Conservation (phyloP, 495 filamentous ascomycete genomes). For the Aspergillus campestris region DNA sequence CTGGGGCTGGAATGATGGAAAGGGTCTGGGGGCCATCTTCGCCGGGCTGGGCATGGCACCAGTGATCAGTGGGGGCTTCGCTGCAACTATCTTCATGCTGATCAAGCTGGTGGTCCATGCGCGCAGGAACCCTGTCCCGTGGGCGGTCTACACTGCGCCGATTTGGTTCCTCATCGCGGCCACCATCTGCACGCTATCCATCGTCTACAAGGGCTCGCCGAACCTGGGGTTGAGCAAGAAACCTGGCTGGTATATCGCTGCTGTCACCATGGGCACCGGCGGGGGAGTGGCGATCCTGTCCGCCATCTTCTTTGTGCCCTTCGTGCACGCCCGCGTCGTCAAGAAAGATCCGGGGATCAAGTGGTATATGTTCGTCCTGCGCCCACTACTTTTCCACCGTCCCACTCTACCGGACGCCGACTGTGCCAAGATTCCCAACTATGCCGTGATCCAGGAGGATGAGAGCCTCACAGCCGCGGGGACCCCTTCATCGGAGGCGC, state of each 20-base stretch:
- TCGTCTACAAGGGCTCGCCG: constrained; percentile 58
- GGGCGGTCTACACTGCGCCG: constrained; percentile 49
- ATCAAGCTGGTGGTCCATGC: constrained; percentile 52
- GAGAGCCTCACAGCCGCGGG: constrained; percentile 10
- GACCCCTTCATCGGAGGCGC: constrained; percentile 14
- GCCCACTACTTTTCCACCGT: constrained; percentile 45
- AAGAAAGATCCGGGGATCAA: constrained; percentile 45
- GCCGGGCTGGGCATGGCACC: constrained; percentile 54
- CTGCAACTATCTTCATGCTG: constrained; percentile 49
- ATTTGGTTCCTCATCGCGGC: constrained; percentile 52
- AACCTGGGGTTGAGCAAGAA: constrained; percentile 47
- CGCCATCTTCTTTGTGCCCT: constrained; percentile 53
- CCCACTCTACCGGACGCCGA: constrained; percentile 33
- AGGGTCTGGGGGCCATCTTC: constrained; percentile 53
- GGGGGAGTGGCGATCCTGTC: constrained; percentile 43
- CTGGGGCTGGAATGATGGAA: constrained; percentile 55
- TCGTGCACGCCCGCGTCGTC: constrained; percentile 44
- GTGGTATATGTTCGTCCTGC: constrained; percentile 44
- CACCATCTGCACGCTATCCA: constrained; percentile 50
- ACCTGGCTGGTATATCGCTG: constrained; percentile 45
- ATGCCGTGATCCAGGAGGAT: constrained; percentile 43
- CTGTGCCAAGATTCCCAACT: constrained; percentile 42
- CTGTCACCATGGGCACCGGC: constrained; percentile 47
- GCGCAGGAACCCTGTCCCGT: constrained; percentile 47
- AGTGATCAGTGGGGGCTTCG: constrained; percentile 48